Evolutionary conservation across 169 alveolate genomes (phyloP), one percentile per base, ranked within the genome.

Genomic region (Babesia bovis): DNA sequence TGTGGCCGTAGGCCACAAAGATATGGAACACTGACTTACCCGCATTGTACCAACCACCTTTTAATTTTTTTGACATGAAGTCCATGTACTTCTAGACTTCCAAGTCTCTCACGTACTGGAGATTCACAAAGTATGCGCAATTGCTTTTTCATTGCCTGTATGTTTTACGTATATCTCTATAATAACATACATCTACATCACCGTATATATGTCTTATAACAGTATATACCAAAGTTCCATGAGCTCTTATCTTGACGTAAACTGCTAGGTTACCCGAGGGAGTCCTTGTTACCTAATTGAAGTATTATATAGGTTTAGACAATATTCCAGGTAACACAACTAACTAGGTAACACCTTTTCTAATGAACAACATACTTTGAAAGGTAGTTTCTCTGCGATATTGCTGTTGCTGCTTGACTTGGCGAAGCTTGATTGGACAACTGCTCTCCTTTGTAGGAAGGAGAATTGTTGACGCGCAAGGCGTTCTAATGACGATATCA

Each of bases 241-340:
- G 95, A 32, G 89, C 87, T 17, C 91, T 40, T 7, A 91, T 90
- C 63, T 87, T 86, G 21, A 90, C 71, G 51, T 91, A 91, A n/a
- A 91, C 95, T 12, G 95, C 93, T 23, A 91, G 73, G 60, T 91
- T 91, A 28, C 95, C 95, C 0, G 95, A 91, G 12, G 94, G 88
- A 6, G 95, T 91, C 32, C 95, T 61, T 41, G 90, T 73, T n/a
- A 90, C 95, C 95, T 90, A 57, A 25, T 17, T 50, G 19, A n/a
- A 12, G 12, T 50, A 12, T n/a, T 13, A n/a, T 50, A 12, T 17
- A 23, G 13, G 9, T 23, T 13, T 50, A 50, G 19, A 50, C 12
- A 13, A 50, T 17, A 23, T n/a, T 13, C 9, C 19, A n/a, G 59
- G 19, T 12, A 12, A 23, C 59, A n/a, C 13, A n/a, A n/a, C n/a